phyloP scores from a whole-genome alignment of 2,329 filamentous ascomycete genomes.

The Nemania abortiva region DNA sequence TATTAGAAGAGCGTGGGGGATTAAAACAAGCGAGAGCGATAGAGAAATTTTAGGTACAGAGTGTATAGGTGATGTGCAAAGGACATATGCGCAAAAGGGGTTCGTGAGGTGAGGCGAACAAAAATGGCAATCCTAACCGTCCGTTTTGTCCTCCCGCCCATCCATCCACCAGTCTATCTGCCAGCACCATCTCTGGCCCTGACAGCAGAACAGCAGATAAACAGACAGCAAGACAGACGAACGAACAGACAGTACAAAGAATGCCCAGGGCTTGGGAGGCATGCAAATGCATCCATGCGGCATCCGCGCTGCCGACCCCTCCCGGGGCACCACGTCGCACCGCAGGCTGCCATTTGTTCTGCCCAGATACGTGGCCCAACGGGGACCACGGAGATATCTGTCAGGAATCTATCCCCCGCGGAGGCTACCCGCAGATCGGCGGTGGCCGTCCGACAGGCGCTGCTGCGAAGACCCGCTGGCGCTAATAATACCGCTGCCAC shows the following conservation, averaged over 20 bases:
- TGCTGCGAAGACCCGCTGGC: slow-evolving; percentile 45
- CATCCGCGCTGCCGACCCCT: slow-evolving; percentile 12
- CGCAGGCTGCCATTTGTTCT: slow-evolving; percentile 11
- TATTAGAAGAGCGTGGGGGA: background rate
- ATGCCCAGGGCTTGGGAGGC: background rate
- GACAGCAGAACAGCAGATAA: background rate
- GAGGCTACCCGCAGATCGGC: slow-evolving; percentile 51
- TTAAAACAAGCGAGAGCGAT: background rate
- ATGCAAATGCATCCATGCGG: slow-evolving; percentile 20
- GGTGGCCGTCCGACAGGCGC: slow-evolving; percentile 44
- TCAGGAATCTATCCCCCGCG: slow-evolving; percentile 46
- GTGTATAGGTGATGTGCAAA: background rate
- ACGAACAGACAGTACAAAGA: background rate
- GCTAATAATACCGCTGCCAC: background rate
- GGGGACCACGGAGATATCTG: slow-evolving; percentile 18
- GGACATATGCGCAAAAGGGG: background rate
- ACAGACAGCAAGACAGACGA: background rate
- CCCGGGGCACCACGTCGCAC: slow-evolving; percentile 36
- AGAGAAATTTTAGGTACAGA: background rate
- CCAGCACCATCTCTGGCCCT: background rate
- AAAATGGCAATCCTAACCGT: background rate
- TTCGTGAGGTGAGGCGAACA: background rate
- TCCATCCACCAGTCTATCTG: background rate
- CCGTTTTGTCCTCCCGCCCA: background rate
- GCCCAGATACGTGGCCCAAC: slow-evolving; percentile 42